These are phyloP conservation scores for Nyctanthes arbortristis DNA, from an alignment of 257 asterid genomes.

Conservation along the genomic window DNA sequence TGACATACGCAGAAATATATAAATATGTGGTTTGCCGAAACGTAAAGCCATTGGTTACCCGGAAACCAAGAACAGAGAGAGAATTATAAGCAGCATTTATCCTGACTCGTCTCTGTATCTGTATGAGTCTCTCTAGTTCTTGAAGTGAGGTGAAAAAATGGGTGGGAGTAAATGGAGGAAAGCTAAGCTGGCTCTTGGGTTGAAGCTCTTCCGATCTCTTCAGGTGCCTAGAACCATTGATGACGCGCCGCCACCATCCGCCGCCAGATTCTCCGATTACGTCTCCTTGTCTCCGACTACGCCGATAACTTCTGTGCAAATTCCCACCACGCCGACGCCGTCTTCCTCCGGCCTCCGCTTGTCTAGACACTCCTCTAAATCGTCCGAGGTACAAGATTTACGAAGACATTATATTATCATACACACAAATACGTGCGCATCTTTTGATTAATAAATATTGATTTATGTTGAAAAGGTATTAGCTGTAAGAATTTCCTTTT, in stretches of 20 bases:
- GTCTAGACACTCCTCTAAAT: constrained; percentile 52
- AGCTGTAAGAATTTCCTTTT: neutral
- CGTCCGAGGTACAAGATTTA: constrained; percentile 48
- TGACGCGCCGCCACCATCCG: constrained; percentile 23
- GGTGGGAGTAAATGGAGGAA: constrained; percentile 80
- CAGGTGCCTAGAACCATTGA: constrained; percentile 49
- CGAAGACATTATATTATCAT: neutral
- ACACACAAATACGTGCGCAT: neutral
- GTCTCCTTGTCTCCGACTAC: constrained; percentile 35
- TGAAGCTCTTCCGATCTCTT: constrained; percentile 58
- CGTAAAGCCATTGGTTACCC: constrained; percentile 69
- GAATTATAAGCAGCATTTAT: neutral
- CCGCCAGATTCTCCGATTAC: constrained; percentile 42
- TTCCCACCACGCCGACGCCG: constrained; percentile 72
- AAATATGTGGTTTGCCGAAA: constrained; percentile 30
- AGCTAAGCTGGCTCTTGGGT: constrained; percentile 64
- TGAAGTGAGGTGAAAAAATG: constrained; percentile 36
- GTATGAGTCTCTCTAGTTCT: constrained; percentile 11
- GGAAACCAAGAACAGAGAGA: constrained; percentile 26
- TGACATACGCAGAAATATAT: neutral
- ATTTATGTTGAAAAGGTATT: too few relatives aligned
- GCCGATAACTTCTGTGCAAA: constrained; percentile 38
- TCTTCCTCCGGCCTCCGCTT: constrained; percentile 73
- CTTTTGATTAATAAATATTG: neutral
- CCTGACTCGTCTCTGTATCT: neutral